Evolutionary conservation across 2,329 filamentous ascomycete genomes (phyloP), one percentile per base, ranked within the genome.

Genomic region (Verticillium dahliae): DNA sequence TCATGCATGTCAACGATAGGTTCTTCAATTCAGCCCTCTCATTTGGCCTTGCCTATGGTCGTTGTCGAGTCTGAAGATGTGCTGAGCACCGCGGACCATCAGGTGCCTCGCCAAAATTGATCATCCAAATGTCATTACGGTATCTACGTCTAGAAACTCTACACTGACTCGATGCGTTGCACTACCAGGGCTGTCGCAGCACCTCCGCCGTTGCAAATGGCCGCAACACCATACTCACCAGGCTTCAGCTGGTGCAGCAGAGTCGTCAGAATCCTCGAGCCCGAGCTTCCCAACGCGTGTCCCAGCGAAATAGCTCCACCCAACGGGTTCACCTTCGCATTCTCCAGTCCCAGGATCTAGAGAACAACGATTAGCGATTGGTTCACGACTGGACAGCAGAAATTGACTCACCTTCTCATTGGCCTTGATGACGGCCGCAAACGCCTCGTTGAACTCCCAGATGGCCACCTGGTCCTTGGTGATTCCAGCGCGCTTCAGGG

Each of bases 401-500:
- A 10, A 3, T 38, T 54, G 41, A 61, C 67, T 65, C 70, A 89
- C 88, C 85, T 96, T 93, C 70, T 91, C 89, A 72, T 98, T 97
- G 52, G 94, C 93, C 73, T 95, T 92, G 75, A 97, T 95, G 35
- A 97, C 93, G 4, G 91, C 91, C 34, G 95, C 94, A 73, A 99
- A 99, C 0, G 95, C 95, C 78, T 99, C 95, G 75, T 99, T 99
- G 76, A 99, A 97, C 75, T 98, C 95, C 94, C 95, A 98, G 27
- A 97, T 80, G 5, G 94, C 88, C 56, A 99, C 92, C 74, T 98
- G 90, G 56, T 96, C 90, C 76, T 93, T 92, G 66, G 86, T 91
- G 67, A 99, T 93, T 11, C 94, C 93, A 1, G 95, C 95, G 62
- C 93, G 85, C 75, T 92, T 85, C 58, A 99, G 82, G 11, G 93